These are phyloP conservation scores for Blepharisma stoltei DNA, from an alignment of 73 alveolate genomes.

Conservation along the genomic window DNA sequence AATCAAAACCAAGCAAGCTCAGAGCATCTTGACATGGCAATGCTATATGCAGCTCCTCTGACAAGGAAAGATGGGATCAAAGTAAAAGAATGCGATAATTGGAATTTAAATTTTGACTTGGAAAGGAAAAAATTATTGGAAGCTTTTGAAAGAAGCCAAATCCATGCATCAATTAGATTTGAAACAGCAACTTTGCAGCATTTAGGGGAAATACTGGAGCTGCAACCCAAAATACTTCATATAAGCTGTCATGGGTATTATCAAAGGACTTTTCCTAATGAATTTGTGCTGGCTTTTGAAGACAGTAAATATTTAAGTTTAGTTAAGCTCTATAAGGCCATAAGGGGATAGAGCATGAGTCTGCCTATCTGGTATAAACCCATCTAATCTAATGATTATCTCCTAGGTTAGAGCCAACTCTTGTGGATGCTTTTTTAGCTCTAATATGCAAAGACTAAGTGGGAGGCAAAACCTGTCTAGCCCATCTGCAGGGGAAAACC, in stretches of 20 bases:
- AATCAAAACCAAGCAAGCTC: background rate
- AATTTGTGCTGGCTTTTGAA: constrained; percentile 59
- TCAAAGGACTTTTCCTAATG: background rate
- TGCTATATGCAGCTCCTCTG: constrained; percentile 59
- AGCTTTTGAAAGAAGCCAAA: constrained; percentile 32
- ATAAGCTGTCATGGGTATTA: constrained; percentile 64
- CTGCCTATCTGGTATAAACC: no score
- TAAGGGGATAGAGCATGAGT: no score
- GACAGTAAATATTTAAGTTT: constrained; percentile 36
- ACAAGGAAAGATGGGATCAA: constrained; percentile 33
- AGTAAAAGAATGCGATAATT: constrained; percentile 3
- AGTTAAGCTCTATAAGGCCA: no score
- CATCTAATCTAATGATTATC: no score
- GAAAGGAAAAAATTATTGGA: constrained; percentile 21
- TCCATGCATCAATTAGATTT: constrained; percentile 31
- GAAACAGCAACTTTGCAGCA: constrained; percentile 57
- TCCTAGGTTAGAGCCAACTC: no score
- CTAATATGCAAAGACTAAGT: no score
- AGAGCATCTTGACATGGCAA: constrained; percentile 48
- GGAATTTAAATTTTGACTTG: background rate
- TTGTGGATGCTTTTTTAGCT: no score
- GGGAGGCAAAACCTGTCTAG: no score
- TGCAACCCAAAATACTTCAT: constrained; percentile 47
- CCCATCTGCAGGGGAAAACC: no score
- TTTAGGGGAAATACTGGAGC: constrained; percentile 34